Evolutionary conservation across 176 grass and related monocot genomes (phyloP), one percentile per base, ranked within the genome.

Genomic region (Oryza punctata): DNA sequence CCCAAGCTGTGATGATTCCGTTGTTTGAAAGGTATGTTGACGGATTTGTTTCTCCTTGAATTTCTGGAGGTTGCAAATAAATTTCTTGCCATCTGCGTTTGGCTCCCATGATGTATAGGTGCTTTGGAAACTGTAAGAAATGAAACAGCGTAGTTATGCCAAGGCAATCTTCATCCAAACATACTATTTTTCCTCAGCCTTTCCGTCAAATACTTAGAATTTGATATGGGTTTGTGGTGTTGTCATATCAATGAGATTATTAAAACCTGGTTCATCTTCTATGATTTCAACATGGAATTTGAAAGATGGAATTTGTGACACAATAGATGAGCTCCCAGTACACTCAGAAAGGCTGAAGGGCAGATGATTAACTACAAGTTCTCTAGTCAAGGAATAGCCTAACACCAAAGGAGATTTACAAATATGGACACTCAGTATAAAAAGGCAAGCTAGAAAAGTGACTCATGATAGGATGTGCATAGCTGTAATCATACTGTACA

Each of bases 21-120:
- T 37, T 59, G 25, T 46, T 75, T 57, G 28, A 50, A 66, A 69
- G 45, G 63, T 69, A 67, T 54, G 64, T n/a, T 67, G 11, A 10
- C 28, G 26, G 43, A 67, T 44, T 32, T 47, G 61, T 26, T 12
- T 66, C n/a, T 93, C 91, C 71, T 81, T 87, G 81, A 93, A 90
- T 52, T 87, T 93, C 37, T 47, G 45, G 71, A 93, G 84, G 65
- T 81, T 90, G 41, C 76, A 84, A 13, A 93, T 72, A 35, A 93
- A 89, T 68, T 77, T 60, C 41, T 73, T 85, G n/a, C 87, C 84
- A 68, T 87, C 68, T 25, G 28, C 24, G 29, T 26, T 76, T 45
- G 91, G 84, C 81, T 90, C 84, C 91, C 91, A 93, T 47, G 81
- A 90, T 75, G 30, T 88, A 70, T 93, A 93, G 12, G 77, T 90